These are phyloP conservation scores for Quercus berberidifolia DNA, from an alignment of 306 rosid species.

Conservation along the genomic window DNA sequence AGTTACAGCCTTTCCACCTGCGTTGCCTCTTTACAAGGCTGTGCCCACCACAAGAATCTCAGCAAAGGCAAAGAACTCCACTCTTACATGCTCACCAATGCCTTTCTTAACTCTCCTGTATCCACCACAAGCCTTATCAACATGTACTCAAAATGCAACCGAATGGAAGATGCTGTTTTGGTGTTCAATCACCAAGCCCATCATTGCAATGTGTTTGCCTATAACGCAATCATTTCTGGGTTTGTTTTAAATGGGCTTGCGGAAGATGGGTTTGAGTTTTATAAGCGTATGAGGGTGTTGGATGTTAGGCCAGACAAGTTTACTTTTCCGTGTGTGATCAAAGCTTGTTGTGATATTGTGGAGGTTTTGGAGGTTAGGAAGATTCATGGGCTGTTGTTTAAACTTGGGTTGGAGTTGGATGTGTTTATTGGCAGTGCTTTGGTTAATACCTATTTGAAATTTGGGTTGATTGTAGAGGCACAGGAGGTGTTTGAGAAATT, in stretches of 20 bases:
- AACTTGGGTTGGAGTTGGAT: conserved; percentile 72
- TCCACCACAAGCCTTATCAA: conserved; percentile 74
- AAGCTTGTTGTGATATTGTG: conserved; percentile 45
- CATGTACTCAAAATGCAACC: conserved; percentile 79
- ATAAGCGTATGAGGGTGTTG: conserved; percentile 46
- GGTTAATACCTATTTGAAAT: conserved; percentile 59
- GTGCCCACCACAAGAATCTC: conserved; percentile 50
- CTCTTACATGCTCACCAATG: conserved; percentile 45
- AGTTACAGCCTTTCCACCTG: conserved; percentile 34
- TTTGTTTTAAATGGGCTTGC: conserved; percentile 50
- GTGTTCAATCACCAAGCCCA: conserved; percentile 40
- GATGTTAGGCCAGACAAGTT: conserved; percentile 66
- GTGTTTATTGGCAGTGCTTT: conserved; percentile 80
- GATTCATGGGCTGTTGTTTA: conserved; percentile 68
- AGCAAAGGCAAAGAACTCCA: conserved; percentile 56
- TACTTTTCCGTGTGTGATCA: conserved; percentile 69
- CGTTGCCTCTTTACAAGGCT: conserved; percentile 55
- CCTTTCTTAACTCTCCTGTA: conserved; percentile 47
- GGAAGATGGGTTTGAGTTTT: conserved; percentile 37
- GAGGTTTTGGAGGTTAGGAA: conserved; percentile 54
- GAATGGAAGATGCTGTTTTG: conserved; percentile 40
- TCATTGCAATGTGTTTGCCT: conserved; percentile 61
- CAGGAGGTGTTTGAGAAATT: conserved; percentile 58
- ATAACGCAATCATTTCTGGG: conserved; percentile 75
- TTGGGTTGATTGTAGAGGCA: conserved; percentile 54